These are phyloP conservation scores for Mycena citricolor DNA, from an alignment of 1,284 basidiomycete species.

Conservation along the genomic window DNA sequence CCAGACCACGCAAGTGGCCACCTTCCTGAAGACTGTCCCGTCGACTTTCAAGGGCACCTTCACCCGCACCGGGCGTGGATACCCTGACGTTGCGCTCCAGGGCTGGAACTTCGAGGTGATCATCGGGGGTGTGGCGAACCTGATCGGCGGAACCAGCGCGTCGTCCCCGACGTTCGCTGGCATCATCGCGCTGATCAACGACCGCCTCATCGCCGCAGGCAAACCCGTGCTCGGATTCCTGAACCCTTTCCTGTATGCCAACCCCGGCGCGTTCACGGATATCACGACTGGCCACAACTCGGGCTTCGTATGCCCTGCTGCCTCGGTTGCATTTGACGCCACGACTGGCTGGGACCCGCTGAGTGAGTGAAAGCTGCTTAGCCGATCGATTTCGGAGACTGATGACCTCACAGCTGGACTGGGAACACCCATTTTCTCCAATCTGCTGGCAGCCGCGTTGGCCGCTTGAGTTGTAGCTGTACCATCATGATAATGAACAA, in stretches of 20 bases:
- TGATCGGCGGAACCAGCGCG: constrained; percentile 58
- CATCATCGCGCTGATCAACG: constrained; percentile 58
- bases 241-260: constrained; percentile 56
- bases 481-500: too few relatives aligned
- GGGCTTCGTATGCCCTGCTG: constrained; percentile 1
- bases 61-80: constrained; percentile 48
- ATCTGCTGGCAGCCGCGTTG: neutral
- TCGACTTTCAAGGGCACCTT: constrained; percentile 18
- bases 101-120: constrained; percentile 56
- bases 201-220: constrained; percentile 50
- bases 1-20: constrained; percentile 50
- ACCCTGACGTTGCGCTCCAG: constrained; percentile 69
- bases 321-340: constrained; percentile 40
- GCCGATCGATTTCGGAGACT: neutral
- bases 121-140: constrained; percentile 41
- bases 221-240: constrained; percentile 56
- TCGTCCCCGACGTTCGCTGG: constrained; percentile 58
- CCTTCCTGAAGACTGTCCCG: constrained; percentile 39
- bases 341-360: constrained; percentile 60
- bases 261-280: constrained; percentile 51
- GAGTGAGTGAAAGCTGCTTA: constrained; percentile 14
- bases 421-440: constrained; percentile 28
- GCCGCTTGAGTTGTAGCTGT: too few relatives aligned
- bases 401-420: constrained; percentile 23
- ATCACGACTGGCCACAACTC: constrained; percentile 46